These are phyloP conservation scores for Nymphaea colorata DNA, from an alignment of 164 flowering plant genomes.

Conservation along the genomic window DNA sequence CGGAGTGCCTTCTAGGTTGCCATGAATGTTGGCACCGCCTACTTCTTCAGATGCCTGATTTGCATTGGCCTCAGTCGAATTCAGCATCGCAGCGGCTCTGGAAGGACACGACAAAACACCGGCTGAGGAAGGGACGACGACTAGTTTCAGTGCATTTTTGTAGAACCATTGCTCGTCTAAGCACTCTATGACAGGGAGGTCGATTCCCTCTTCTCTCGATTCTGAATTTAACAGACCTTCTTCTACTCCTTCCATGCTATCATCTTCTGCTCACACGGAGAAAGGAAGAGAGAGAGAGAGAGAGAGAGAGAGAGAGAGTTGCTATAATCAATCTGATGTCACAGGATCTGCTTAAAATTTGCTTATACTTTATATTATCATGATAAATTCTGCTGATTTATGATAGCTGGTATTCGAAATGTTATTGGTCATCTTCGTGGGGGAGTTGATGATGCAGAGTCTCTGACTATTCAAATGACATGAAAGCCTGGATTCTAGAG, in stretches of 20 bases:
- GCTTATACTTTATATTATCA: not conserved
- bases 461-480: not conserved
- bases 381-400: too few relatives aligned
- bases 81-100: constrained; percentile 9
- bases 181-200: constrained; percentile 22
- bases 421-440: not conserved
- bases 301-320: not conserved
- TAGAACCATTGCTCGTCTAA: constrained; percentile 59
- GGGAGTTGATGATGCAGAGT: not conserved
- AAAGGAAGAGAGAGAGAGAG: not conserved
- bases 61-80: not conserved
- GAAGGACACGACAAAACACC: constrained; percentile 24
- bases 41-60: not conserved
- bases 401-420: not conserved
- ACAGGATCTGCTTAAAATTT: too few relatives aligned
- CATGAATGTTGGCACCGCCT: not conserved
- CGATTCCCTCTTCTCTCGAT: not conserved
- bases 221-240: not conserved
- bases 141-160: constrained; percentile 24
- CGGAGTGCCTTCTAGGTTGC: not conserved
- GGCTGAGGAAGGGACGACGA: constrained; percentile 16
- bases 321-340: not conserved
- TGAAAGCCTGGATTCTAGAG: not conserved
- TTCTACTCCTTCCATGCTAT: too few relatives aligned
- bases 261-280: not conserved